These are phyloP conservation scores for Breynia disticha DNA, from an alignment of 441 rosid species.

Conservation along the genomic window DNA sequence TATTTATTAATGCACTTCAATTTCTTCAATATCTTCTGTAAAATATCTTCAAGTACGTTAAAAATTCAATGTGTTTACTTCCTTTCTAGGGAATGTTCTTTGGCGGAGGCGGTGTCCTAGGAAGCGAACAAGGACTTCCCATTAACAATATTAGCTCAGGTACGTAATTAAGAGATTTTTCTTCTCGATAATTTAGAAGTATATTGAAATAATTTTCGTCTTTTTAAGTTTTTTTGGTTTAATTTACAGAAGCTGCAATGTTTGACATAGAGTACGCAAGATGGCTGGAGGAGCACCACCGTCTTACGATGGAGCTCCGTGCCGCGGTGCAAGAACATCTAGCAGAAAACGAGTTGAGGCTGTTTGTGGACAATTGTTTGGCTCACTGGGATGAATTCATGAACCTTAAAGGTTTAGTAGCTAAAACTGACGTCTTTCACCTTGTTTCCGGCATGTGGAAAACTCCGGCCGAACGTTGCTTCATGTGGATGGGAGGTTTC, in stretches of 20 bases:
- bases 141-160: conserved; percentile 53
- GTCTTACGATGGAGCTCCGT: conserved; percentile 68
- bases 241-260: conserved; percentile 47
- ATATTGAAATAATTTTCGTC: neutral
- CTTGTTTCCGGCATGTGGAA: conserved; percentile 91
- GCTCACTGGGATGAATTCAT: conserved; percentile 73
- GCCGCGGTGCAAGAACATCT: conserved; percentile 85
- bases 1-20: neutral
- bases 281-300: conserved; percentile 88
- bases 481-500: conserved; percentile 95
- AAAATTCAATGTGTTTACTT: neutral
- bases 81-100: conserved; percentile 55
- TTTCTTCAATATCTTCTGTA: neutral
- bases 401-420: conserved; percentile 63
- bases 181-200: neutral
- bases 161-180: conserved; percentile 10
- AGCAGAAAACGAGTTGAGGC: conserved; percentile 75
- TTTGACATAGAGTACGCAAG: conserved; percentile 87
- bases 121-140: conserved; percentile 79
- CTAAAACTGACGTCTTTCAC: conserved; percentile 83
- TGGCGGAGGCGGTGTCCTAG: conserved; percentile 45
- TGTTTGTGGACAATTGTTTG: conserved; percentile 65
- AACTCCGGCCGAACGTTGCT: conserved; percentile 94
- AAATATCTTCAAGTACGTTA: no score
- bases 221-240: neutral